Evolutionary conservation across 352 stramenopile species (phyloP).

Genomic region (Thalassiosira gravida): DNA sequence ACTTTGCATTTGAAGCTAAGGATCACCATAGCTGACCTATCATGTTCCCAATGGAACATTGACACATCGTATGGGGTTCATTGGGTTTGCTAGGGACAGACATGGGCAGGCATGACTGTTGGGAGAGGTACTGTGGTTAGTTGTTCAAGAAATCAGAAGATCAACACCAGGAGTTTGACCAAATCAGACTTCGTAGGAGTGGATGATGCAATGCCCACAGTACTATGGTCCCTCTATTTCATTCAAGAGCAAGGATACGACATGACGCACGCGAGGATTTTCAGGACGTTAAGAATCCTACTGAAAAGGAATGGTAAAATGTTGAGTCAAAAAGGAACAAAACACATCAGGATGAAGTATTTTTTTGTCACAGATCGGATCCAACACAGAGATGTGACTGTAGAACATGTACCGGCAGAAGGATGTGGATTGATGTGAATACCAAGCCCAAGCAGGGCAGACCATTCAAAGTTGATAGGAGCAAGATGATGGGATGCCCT

Average conservation of each 20-base stretch:
- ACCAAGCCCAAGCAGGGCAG: conserved; percentile 12
- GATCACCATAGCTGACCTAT: conserved; percentile 4
- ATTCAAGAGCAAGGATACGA: conserved; percentile 25
- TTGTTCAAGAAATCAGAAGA: conserved; percentile 49
- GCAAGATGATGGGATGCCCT: not conserved
- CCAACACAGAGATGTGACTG: conserved; percentile 20
- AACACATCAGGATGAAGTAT: conserved; percentile 56
- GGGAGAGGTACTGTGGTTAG: conserved; percentile 21
- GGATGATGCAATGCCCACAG: conserved; percentile 26
- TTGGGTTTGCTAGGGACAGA: conserved; percentile 54
- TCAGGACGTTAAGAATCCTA: conserved; percentile 43
- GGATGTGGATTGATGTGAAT: conserved; percentile 19
- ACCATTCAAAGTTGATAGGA: not conserved
- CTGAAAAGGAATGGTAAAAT: conserved; percentile 44
- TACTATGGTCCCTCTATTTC: conserved; percentile 30
- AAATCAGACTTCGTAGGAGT: conserved; percentile 42
- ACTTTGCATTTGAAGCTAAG: conserved; percentile 35
- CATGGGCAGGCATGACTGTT: conserved; percentile 44
- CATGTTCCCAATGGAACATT: conserved; percentile 39
- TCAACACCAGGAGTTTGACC: conserved; percentile 53
- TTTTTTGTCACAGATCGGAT: conserved; percentile 56
- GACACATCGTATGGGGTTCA: conserved; percentile 48
- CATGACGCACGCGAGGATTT: conserved; percentile 6
- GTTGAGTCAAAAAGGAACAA: conserved; percentile 30
- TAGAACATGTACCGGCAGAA: conserved; percentile 39